Evolutionary conservation across 1,284 basidiomycete genomes (phyloP).

Genomic region (Ceratobasidium sp.): DNA sequence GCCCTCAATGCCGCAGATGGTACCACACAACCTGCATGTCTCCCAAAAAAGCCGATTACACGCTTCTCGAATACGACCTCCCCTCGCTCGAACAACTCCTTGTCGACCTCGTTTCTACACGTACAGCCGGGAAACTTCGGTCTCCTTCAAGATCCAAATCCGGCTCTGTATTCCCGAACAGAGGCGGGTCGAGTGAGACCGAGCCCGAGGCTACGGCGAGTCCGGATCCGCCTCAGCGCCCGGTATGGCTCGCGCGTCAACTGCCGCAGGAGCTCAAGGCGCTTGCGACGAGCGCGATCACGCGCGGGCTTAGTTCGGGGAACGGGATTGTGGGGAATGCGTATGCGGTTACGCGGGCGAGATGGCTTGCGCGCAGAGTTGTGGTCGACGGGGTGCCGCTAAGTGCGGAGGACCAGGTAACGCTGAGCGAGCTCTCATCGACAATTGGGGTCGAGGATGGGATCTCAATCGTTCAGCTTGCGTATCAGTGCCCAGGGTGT

Average conservation of each 20-base stretch:
- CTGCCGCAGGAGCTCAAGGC: slow-evolving; percentile 19
- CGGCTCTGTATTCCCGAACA: background rate
- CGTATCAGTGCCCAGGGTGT: slow-evolving; percentile 32
- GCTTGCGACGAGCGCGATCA: slow-evolving; percentile 20
- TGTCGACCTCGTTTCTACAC: slow-evolving; percentile 11
- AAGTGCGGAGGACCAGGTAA: background rate
- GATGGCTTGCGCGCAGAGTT: slow-evolving; percentile 23
- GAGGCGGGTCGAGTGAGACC: slow-evolving; percentile 19
- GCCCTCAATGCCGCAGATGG: slow-evolving; percentile 16
- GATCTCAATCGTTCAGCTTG: background rate
- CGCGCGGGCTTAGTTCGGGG: slow-evolving; percentile 20
- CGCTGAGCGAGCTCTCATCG: background rate
- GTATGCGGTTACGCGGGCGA: slow-evolving; percentile 6
- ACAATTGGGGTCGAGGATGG: background rate
- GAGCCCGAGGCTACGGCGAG: slow-evolving; percentile 8
- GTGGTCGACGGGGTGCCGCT: slow-evolving; percentile 8
- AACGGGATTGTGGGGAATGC: slow-evolving; percentile 24
- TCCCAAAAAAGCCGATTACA: slow-evolving; percentile 30
- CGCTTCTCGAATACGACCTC: slow-evolving; percentile 10
- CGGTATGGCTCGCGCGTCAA: background rate
- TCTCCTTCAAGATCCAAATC: background rate
- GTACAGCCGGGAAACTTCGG: background rate
- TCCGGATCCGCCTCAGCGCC: background rate
- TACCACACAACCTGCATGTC: slow-evolving; percentile 24
- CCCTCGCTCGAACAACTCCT: slow-evolving; percentile 26